Evolutionary conservation across 805 yeast genomes (phyloP), one percentile per base, ranked within the genome.

Genomic region (Brettanomyces custersianus): DNA sequence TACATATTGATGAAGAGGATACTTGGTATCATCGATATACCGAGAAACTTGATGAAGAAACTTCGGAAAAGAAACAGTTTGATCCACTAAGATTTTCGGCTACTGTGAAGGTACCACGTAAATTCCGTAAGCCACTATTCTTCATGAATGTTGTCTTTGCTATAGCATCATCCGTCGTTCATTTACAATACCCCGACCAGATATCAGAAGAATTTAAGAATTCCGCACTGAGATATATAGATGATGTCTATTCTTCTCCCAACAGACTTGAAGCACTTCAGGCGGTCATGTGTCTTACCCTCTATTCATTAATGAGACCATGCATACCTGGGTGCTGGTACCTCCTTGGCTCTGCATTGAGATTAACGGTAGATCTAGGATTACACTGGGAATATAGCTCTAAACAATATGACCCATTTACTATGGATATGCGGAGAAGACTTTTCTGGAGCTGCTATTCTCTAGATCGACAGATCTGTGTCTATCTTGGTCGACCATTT

Each of bases 261-360:
- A 82, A 85, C 46, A 66, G 80, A 31, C 58, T 85, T 26, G 94
- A 83, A 46, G 68, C 81, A 1, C 55, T 87, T 4, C 90, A 82
- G 49, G 87, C 88, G 0, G 62, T 83, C 11, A 52, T 87, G 13
- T 60, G 84, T 11, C 59, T 82, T 29, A 74, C 90, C 0, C 51
- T 79, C 4, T 87, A 81, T 51, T 75, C 94, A 1, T 66, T 80
- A 23, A 85, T 87, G 95, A 68, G 95, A 39, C 96, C 96, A 0
- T 78, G 90, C 1, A 73, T 74, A 11, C 95, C 95, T 0, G 92
- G 95, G 4, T 85, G 84, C n/a, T 87, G 96, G 96, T 84, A 84
- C 52, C 74, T 82, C 4, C 60, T 84, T 43, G 95, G 95, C 0
- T 73, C 84, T 2, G 87, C 90, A 0, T 57, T 85, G 34, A 66